phyloP scores from a whole-genome alignment of 2,329 filamentous ascomycete species.

The Monilinia vaccinii-corymbosi region DNA sequence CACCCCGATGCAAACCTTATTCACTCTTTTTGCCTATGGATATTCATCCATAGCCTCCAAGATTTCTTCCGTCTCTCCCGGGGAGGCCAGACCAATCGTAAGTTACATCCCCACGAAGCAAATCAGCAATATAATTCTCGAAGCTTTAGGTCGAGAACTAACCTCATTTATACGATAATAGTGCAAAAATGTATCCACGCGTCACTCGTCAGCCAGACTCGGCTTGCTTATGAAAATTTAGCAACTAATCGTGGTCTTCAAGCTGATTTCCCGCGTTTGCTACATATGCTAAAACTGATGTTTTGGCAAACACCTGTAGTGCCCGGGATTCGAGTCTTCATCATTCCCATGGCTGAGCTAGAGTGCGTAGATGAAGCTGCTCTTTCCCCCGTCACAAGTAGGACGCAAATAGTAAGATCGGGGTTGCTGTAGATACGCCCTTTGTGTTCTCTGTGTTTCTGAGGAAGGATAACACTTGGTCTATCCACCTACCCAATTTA shows the following conservation, averaged over 20 bases:
- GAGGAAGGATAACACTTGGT: not conserved
- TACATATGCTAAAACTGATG: no score
- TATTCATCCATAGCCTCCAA: not conserved
- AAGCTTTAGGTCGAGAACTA: not conserved
- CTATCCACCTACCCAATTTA: not conserved
- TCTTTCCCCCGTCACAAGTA: no score
- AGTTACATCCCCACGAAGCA: not conserved
- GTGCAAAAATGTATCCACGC: not conserved
- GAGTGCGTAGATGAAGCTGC: no score
- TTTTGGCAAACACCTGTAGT: no score
- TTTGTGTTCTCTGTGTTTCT: no score
- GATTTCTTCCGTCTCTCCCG: no score
- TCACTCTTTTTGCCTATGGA: not conserved
- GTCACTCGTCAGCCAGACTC: not conserved
- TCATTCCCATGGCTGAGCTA: no score
- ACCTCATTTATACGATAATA: not conserved
- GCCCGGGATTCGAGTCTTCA: not conserved
- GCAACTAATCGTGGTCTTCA: not conserved
- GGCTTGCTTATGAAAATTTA: not conserved
- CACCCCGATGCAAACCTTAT: not conserved
- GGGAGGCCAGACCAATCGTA: no score
- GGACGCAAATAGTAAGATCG: no score
- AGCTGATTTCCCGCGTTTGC: not conserved
- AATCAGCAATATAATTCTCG: not conserved
- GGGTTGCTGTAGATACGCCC: no score